Evolutionary conservation across 306 rosid genomes (phyloP).

Genomic region (Argentina anserina): DNA sequence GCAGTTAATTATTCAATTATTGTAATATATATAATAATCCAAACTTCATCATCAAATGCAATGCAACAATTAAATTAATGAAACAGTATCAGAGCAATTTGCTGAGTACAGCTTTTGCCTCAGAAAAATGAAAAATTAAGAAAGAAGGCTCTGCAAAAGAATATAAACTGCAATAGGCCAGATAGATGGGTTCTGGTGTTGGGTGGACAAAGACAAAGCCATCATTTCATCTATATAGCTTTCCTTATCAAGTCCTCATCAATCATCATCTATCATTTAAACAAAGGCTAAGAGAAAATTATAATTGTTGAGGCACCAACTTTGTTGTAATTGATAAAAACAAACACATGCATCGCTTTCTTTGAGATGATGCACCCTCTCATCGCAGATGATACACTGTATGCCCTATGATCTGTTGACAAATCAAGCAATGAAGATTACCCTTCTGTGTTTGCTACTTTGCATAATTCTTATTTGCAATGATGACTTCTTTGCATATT

Average conservation of each 20-base stretch:
- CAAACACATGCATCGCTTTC: slow-evolving; percentile 25
- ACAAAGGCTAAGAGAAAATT: slow-evolving; percentile 15
- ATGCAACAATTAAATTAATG: slow-evolving; percentile 4
- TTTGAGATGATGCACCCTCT: slow-evolving; percentile 14
- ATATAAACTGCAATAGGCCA: slow-evolving; percentile 33
- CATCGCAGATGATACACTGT: neutral
- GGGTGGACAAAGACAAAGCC: slow-evolving; percentile 41
- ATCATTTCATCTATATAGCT: slow-evolving; percentile 46
- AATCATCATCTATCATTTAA: slow-evolving; percentile 47
- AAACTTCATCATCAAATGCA: slow-evolving; percentile 11
- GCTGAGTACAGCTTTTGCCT: neutral
- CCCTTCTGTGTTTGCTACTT: neutral
- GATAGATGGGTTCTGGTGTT: slow-evolving; percentile 45
- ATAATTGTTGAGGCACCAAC: slow-evolving; percentile 39
- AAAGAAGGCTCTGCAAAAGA: slow-evolving; percentile 20
- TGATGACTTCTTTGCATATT: neutral
- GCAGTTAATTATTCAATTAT: slow-evolving; percentile 37
- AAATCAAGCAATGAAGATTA: neutral
- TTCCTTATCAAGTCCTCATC: slow-evolving; percentile 61
- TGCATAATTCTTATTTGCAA: neutral
- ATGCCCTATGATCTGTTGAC: slow-evolving; percentile 9
- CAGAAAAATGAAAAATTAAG: slow-evolving; percentile 2
- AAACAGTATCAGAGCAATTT: slow-evolving; percentile 2
- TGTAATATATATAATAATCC: slow-evolving; percentile 26
- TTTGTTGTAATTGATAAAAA: slow-evolving; percentile 58